Conservation (phyloP, 1,139 yeast genomes). For the Arxiozyma heterogenica region DNA sequence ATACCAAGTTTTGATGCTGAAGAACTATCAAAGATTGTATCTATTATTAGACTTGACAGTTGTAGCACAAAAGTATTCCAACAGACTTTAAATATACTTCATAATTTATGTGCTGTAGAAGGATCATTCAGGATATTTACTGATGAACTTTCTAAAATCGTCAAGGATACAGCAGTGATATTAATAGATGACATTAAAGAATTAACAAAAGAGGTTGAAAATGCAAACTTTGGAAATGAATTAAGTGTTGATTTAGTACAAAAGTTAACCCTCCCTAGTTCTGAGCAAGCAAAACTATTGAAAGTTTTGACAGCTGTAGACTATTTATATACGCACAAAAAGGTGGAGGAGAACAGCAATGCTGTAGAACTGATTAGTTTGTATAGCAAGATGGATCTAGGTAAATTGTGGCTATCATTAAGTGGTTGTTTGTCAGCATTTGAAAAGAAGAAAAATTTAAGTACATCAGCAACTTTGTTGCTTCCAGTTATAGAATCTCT, state of each 20-base stretch:
- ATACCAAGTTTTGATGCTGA: conserved; percentile 60
- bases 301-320: conserved; percentile 84
- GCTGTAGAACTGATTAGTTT: conserved; percentile 41
- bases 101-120: conserved; percentile 55
- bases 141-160: conserved; percentile 56
- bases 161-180: conserved; percentile 49
- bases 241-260: conserved; percentile 47
- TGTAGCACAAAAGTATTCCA: conserved; percentile 82
- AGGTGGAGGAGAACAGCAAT: conserved; percentile 24
- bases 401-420: conserved; percentile 78
- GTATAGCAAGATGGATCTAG: conserved; percentile 61
- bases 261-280: conserved; percentile 69
- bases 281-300: conserved; percentile 80
- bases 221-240: conserved; percentile 36
- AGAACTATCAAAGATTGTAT: conserved; percentile 55
- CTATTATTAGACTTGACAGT: conserved; percentile 71
- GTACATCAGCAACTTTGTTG: conserved; percentile 70
- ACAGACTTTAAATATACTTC: conserved; percentile 76
- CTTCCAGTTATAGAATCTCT: conserved; percentile 84
- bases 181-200: conserved; percentile 49
- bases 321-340: conserved; percentile 46
- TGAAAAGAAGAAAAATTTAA: conserved; percentile 34
- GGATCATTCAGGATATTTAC: conserved; percentile 62
- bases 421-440: conserved; percentile 60
- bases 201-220: conserved; percentile 41